Evolutionary conservation across 2,329 filamentous ascomycete genomes (phyloP), one percentile per base, ranked within the genome.

Genomic region (Aureobasidium mangrovei): DNA sequence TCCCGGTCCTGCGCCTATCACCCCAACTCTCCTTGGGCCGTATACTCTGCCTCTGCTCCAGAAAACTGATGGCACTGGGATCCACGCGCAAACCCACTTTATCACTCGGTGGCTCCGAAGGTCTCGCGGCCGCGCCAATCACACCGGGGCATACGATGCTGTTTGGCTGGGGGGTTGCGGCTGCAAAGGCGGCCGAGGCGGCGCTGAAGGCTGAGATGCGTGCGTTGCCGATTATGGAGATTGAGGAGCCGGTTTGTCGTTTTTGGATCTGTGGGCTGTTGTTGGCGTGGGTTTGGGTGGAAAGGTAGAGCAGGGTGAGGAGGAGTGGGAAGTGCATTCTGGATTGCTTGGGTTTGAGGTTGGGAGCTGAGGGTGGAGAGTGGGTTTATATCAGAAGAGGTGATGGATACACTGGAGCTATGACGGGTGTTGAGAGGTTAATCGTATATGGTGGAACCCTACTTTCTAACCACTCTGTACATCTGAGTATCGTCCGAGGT

Each of bases 31-130:
- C 10, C 31, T 53, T 31, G 7, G 49, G 49, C 7, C 49, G 26
- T 4, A 53, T 53, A 26, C 49, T 53, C 41, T 53, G 49, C 8
- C 49, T 45, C 32, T 18, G 12, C 41, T 53, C 49, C 41, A 53
- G 27, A 7, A 4, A 4, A 38, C 49, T 45, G n/a, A 45, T 39
- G 8, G 49, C 49, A 12, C n/a, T 4, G 7, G 32, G 40, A 45
- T 53, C 49, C 6, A 7, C n/a, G 27, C 49, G 44, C 32, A 53
- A 27, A 9, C 41, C 27, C 41, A 45, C 41, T 24, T 45, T 5
- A 32, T 53, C 49, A 7, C 7, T 24, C 1, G 7, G 8, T 1
- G 31, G 4, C 18, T 53, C 41, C 9, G 41, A 24, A 7, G 40
- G 32, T 5, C 31, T 36, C 28, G 49, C 26, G 1, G 49, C 49